Conservation (phyloP, 1,284 basidiomycete species). For the Cryptococcus neoformans region DNA sequence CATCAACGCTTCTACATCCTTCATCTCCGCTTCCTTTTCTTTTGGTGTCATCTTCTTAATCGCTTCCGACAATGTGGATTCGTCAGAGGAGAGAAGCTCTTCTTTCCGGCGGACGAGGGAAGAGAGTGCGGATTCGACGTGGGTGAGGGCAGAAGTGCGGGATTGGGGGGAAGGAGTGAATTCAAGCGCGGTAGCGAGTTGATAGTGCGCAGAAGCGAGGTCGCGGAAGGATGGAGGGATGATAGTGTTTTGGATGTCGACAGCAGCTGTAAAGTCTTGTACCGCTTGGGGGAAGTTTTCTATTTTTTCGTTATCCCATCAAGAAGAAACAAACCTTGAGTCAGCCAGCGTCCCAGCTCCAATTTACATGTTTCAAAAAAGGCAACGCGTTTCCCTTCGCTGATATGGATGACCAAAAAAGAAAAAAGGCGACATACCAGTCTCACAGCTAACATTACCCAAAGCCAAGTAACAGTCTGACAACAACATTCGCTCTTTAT, state of each 20-base stretch:
- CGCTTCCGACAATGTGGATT: slow-evolving; percentile 43
- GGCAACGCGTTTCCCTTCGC: too few species aligned
- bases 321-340: neutral
- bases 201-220: slow-evolving; percentile 85
- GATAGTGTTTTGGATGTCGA: slow-evolving; percentile 65
- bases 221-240: slow-evolving; percentile 76
- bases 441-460: slow-evolving; percentile 85
- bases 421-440: slow-evolving; percentile 58
- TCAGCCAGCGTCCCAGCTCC: neutral
- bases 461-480: slow-evolving; percentile 80
- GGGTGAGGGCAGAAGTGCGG: slow-evolving; percentile 70
- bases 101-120: slow-evolving; percentile 67
- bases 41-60: slow-evolving; percentile 56
- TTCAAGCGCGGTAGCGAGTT: slow-evolving; percentile 83
- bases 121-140: slow-evolving; percentile 71
- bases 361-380: too few species aligned
- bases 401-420: neutral
- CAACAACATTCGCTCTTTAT: slow-evolving; percentile 60
- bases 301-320: slow-evolving; percentile 37
- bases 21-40: slow-evolving; percentile 70
- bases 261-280: slow-evolving; percentile 70
- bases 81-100: slow-evolving; percentile 55
- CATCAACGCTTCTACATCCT: slow-evolving; percentile 69
- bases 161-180: slow-evolving; percentile 74
- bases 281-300: slow-evolving; percentile 92